These are phyloP conservation scores for Ceratocystis variospora DNA, from an alignment of 2,329 filamentous ascomycete species.

Conservation along the genomic window DNA sequence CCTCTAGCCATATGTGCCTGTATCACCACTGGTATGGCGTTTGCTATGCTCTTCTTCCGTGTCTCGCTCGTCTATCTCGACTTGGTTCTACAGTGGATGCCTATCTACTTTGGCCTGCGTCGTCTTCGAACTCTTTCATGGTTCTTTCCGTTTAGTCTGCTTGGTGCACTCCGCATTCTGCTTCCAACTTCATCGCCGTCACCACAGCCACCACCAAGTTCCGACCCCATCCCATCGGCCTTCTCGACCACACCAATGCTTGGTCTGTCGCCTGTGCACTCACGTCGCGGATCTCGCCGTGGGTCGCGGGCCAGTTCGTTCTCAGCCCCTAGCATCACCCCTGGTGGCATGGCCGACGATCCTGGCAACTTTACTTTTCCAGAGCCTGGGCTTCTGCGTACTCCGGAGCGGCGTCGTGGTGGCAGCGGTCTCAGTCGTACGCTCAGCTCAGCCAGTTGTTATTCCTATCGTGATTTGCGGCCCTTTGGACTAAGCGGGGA, in stretches of 20 bases:
- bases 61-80: slow-evolving; percentile 51
- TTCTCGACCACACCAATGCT: slow-evolving; percentile 23
- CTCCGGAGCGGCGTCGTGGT: neutral
- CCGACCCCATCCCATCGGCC: slow-evolving; percentile 27
- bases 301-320: slow-evolving; percentile 1
- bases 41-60: slow-evolving; percentile 46
- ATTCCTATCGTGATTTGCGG: neutral
- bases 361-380: neutral
- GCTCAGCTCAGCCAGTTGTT: neutral
- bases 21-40: slow-evolving; percentile 48
- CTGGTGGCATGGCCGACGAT: neutral
- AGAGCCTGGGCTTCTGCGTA: neutral
- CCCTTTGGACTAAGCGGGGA: neutral
- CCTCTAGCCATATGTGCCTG: slow-evolving; percentile 50
- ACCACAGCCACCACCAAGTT: slow-evolving; percentile 20
- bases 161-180: slow-evolving; percentile 15
- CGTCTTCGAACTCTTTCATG: slow-evolving; percentile 30
- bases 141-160: slow-evolving; percentile 20
- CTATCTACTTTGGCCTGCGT: slow-evolving; percentile 30
- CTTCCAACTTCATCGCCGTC: slow-evolving; percentile 1
- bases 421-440: neutral
- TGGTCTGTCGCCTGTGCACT: neutral
- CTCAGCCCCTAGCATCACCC: neutral
- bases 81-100: slow-evolving; percentile 43
- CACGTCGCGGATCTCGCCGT: slow-evolving; percentile 3